phyloP scores from a whole-genome alignment of 805 yeast species.

The Maudiozyma barnettii region DNA sequence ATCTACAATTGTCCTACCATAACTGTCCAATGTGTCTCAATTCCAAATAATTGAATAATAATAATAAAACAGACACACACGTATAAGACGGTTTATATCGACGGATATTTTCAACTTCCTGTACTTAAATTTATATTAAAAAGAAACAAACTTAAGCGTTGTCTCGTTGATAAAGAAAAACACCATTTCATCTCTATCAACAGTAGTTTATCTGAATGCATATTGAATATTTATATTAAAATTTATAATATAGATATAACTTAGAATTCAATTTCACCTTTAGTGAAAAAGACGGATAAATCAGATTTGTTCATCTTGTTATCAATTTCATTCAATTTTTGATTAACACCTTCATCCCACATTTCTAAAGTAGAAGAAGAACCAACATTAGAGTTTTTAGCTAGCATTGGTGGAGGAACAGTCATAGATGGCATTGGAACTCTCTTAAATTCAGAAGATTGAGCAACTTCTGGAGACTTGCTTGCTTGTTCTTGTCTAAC shows the following conservation, averaged over 20 bases:
- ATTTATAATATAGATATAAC: no score
- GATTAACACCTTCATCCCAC: slow-evolving; percentile 33
- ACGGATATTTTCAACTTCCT: no score
- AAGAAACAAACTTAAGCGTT: no score
- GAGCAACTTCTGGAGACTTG: neutral
- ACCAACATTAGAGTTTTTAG: slow-evolving; percentile 26
- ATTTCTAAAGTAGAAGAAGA: slow-evolving; percentile 31
- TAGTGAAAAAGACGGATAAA: slow-evolving; percentile 10
- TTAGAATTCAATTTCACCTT: slow-evolving; percentile 12
- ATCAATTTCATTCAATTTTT: slow-evolving; percentile 29
- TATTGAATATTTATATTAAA: no score
- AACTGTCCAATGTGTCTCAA: neutral
- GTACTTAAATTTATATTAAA: no score
- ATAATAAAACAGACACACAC: no score
- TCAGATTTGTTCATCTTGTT: slow-evolving; percentile 19
- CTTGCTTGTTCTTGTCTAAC: slow-evolving; percentile 6
- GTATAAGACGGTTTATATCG: no score
- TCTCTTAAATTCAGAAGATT: slow-evolving; percentile 20
- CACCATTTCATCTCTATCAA: no score
- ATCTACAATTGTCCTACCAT: no score
- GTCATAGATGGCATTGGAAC: slow-evolving; percentile 28
- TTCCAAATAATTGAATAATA: no score
- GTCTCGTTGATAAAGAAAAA: no score
- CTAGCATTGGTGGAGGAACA: slow-evolving; percentile 29
- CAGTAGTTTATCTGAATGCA: no score